These are phyloP conservation scores for Arxiozyma bovina DNA, from an alignment of 1,139 yeast species.

Conservation along the genomic window DNA sequence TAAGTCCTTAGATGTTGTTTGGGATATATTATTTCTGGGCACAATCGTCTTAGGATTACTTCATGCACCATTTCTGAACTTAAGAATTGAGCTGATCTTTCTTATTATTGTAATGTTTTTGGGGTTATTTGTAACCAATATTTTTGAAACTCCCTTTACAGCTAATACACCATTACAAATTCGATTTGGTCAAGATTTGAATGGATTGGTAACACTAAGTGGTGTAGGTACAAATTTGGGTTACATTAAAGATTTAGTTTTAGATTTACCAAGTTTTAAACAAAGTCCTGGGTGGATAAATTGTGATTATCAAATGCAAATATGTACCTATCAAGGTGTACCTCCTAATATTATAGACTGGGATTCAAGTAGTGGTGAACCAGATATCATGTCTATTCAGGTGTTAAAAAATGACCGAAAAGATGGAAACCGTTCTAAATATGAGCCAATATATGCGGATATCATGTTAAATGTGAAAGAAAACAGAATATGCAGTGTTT, in stretches of 20 bases:
- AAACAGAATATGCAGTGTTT: slow-evolving; percentile 54
- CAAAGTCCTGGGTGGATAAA: slow-evolving; percentile 26
- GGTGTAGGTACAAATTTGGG: slow-evolving; percentile 29
- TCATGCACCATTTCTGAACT: slow-evolving; percentile 51
- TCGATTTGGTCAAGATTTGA: slow-evolving; percentile 53
- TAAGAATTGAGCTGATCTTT: slow-evolving; percentile 34
- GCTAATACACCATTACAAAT: slow-evolving; percentile 57
- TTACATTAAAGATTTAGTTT: slow-evolving; percentile 34
- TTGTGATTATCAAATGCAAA: slow-evolving; percentile 38
- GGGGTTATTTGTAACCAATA: slow-evolving; percentile 26
- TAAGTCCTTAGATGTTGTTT: slow-evolving; percentile 41
- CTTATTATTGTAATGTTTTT: slow-evolving; percentile 32
- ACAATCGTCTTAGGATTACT: slow-evolving; percentile 46
- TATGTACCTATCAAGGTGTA: slow-evolving; percentile 44
- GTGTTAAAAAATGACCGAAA: slow-evolving; percentile 42
- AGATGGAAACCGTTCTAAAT: slow-evolving; percentile 38
- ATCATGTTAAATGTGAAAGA: slow-evolving; percentile 49
- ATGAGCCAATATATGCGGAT: slow-evolving; percentile 61
- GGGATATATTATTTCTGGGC: slow-evolving; percentile 34
- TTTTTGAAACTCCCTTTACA: slow-evolving; percentile 46
- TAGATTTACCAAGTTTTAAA: slow-evolving; percentile 59
- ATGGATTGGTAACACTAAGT: slow-evolving; percentile 44
- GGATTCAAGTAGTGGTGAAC: slow-evolving; percentile 16
- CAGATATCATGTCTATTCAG: slow-evolving; percentile 37
- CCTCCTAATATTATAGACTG: slow-evolving; percentile 49